These are phyloP conservation scores for Rhamnella rubrinervis DNA, from an alignment of 331 rosid species.

Conservation along the genomic window DNA sequence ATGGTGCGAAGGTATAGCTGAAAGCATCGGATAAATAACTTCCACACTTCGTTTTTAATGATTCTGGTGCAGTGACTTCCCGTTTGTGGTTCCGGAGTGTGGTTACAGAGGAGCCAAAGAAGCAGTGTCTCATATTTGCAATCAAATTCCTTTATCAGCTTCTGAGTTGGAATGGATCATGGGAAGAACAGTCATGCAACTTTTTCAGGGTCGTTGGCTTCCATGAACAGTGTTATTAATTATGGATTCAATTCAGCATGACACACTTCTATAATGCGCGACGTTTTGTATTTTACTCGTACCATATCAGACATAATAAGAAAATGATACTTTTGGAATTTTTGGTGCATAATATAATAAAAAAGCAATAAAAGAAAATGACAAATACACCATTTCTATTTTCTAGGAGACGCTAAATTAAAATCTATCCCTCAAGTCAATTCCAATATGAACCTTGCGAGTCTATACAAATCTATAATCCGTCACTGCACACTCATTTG, in stretches of 20 bases:
- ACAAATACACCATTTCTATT: too few relatives aligned
- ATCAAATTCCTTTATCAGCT: slow-evolving; percentile 44
- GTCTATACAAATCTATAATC: slow-evolving; percentile 23
- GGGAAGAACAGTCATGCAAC: slow-evolving; percentile 57
- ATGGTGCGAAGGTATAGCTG: background rate
- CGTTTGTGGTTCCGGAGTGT: slow-evolving; percentile 73
- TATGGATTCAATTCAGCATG: too few relatives aligned
- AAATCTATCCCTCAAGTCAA: background rate
- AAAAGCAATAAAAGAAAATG: too few relatives aligned
- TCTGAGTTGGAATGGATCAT: slow-evolving; percentile 78
- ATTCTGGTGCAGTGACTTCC: slow-evolving; percentile 70
- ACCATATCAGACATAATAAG: too few relatives aligned
- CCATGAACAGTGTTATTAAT: background rate
- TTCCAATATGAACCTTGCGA: slow-evolving; percentile 7
- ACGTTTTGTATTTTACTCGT: too few relatives aligned
- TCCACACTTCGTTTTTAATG: background rate
- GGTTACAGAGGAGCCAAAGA: slow-evolving; percentile 80
- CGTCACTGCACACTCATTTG: slow-evolving; percentile 10
- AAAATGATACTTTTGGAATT: too few relatives aligned
- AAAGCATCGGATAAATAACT: background rate
- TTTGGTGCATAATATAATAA: too few relatives aligned
- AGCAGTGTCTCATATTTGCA: slow-evolving; percentile 48
- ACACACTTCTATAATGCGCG: too few relatives aligned
- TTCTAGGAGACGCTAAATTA: background rate
- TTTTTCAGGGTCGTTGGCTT: slow-evolving; percentile 51